These are phyloP conservation scores for Torulaspora quercuum DNA, from an alignment of 805 yeast genomes.

Conservation along the genomic window DNA sequence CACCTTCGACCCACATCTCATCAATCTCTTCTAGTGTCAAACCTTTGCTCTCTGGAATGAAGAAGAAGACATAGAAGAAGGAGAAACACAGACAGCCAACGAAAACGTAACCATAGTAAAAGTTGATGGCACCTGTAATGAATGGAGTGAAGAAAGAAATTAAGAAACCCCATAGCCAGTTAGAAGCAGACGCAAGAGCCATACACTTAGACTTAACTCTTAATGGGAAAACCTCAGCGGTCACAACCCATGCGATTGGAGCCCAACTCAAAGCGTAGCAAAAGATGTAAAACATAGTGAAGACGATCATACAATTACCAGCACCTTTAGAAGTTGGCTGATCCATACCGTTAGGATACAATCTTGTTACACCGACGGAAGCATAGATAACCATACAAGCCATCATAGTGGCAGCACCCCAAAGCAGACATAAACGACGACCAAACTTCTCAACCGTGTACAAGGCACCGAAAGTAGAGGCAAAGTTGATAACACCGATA, in stretches of 20 bases:
- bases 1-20: slow-evolving; percentile 45
- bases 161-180: slow-evolving; percentile 62
- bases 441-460: slow-evolving; percentile 51
- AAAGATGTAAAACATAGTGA: slow-evolving; percentile 51
- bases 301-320: slow-evolving; percentile 40
- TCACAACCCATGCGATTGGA: slow-evolving; percentile 58
- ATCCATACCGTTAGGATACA: slow-evolving; percentile 40
- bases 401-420: slow-evolving; percentile 47
- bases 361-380: slow-evolving; percentile 51
- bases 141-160: slow-evolving; percentile 68
- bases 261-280: slow-evolving; percentile 72
- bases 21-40: slow-evolving; percentile 75
- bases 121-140: slow-evolving; percentile 59
- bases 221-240: slow-evolving; percentile 64
- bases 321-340: slow-evolving; percentile 36
- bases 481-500: slow-evolving; percentile 55
- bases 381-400: slow-evolving; percentile 47
- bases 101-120: slow-evolving; percentile 60
- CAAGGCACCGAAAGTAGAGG: slow-evolving; percentile 48
- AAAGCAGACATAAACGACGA: slow-evolving; percentile 43
- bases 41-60: slow-evolving; percentile 71
- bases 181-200: slow-evolving; percentile 57
- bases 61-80: slow-evolving; percentile 62
- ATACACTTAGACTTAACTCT: slow-evolving; percentile 57
- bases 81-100: slow-evolving; percentile 51